These are phyloP conservation scores for Exophiala aquamarina DNA, from an alignment of 2,329 filamentous ascomycete species.

Conservation along the genomic window DNA sequence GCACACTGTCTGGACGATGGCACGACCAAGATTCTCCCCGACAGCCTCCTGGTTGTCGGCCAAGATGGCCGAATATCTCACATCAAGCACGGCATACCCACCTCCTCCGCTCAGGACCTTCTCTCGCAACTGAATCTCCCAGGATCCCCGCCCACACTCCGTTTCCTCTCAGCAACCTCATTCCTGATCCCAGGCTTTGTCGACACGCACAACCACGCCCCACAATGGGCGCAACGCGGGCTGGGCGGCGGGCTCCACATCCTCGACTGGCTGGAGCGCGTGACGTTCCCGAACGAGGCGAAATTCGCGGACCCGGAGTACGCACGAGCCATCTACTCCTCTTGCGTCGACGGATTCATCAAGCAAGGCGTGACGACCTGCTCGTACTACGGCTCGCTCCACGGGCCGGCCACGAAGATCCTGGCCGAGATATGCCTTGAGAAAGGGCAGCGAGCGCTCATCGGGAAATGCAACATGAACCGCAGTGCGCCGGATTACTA, in stretches of 20 bases:
- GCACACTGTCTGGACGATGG: conserved; percentile 32
- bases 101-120: conserved; percentile 25
- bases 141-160: conserved; percentile 35
- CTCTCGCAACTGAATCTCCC: conserved; percentile 31
- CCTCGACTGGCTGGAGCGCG: conserved; percentile 62
- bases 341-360: conserved; percentile 58
- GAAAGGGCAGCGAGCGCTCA: conserved; percentile 58
- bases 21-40: conserved; percentile 33
- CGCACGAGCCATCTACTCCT: conserved; percentile 52
- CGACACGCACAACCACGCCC: conserved; percentile 69
- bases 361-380: conserved; percentile 63
- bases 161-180: conserved; percentile 28
- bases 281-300: conserved; percentile 65
- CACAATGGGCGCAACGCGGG: conserved; percentile 51
- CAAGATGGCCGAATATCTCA: conserved; percentile 33
- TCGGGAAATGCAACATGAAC: conserved; percentile 65
- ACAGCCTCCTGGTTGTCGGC: conserved; percentile 35
- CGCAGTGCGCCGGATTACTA: conserved; percentile 41
- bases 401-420: conserved; percentile 57
- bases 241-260: conserved; percentile 41
- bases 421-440: conserved; percentile 55
- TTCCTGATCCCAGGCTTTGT: conserved; percentile 63
- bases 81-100: conserved; percentile 29
- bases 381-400: conserved; percentile 59
- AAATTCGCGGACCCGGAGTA: conserved; percentile 57